These are phyloP conservation scores for Gossypium raimondii DNA, from an alignment of 345 rosid genomes.

Conservation along the genomic window DNA sequence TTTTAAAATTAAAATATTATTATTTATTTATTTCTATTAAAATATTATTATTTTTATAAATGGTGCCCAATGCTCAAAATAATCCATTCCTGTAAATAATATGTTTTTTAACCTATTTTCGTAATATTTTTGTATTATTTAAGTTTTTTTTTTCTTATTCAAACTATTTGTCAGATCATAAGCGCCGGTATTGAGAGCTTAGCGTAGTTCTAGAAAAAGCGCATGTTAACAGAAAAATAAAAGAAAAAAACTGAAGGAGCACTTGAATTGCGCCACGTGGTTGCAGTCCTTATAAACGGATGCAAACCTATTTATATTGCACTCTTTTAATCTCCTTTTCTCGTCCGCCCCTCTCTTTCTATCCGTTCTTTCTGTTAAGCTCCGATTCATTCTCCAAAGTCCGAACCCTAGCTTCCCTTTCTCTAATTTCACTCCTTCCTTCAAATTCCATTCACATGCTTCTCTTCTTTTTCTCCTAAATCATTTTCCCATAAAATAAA, in stretches of 20 bases:
- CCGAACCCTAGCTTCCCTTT: conserved; percentile 22
- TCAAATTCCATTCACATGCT: not conserved
- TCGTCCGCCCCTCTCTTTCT: conserved; percentile 43
- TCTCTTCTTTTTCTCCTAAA: not conserved
- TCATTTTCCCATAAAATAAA: not conserved
- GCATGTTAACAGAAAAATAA: not conserved
- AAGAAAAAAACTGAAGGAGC: not conserved
- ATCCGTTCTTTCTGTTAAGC: conserved; percentile 21
- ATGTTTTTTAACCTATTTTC: no score
- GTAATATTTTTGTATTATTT: no score
- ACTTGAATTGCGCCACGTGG: conserved; percentile 63
- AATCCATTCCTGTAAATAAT: no score
- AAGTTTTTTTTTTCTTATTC: no score
- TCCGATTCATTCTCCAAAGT: conserved; percentile 16
- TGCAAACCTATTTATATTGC: conserved; percentile 99
- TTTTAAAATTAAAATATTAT: no score
- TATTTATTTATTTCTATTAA: no score
- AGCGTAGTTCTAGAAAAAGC: not conserved
- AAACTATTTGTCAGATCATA: not conserved
- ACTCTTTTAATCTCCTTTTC: conserved; percentile 48
- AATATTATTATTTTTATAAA: no score
- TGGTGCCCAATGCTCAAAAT: no score
- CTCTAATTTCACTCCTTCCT: not conserved
- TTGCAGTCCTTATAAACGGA: conserved; percentile 51
- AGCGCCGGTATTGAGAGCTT: not conserved